Conservation (phyloP, 1,284 basidiomycete species). For the Thecaphora thlaspeos region DNA sequence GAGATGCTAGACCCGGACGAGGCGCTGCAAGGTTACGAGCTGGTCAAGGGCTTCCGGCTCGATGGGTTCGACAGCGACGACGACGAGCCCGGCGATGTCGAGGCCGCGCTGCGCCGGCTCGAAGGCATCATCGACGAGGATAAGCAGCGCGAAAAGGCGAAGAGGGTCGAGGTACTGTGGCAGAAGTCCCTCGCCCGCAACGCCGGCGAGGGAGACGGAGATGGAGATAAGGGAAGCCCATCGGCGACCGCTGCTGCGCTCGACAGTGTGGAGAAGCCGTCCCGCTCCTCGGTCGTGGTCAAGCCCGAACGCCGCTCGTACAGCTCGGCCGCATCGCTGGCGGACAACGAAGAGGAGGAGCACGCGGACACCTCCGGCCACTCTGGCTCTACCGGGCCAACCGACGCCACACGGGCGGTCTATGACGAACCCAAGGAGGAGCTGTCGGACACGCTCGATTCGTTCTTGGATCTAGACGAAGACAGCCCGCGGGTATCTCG, state of each 20-base stretch:
- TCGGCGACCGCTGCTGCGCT: slow-evolving; percentile 1
- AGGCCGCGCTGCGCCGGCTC: slow-evolving; percentile 45
- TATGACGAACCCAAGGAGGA: no score
- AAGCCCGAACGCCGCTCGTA: slow-evolving; percentile 15
- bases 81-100: slow-evolving; percentile 48
- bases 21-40: slow-evolving; percentile 47
- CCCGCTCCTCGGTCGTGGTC: slow-evolving; percentile 2
- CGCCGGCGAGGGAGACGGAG: no score
- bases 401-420: no score
- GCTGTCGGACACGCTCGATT: neutral
- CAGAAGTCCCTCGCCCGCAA: slow-evolving; percentile 33
- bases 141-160: slow-evolving; percentile 36
- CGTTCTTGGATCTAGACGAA: neutral
- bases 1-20: slow-evolving; percentile 52
- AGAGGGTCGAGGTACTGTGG: slow-evolving; percentile 42
- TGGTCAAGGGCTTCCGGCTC: slow-evolving; percentile 49
- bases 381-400: no score
- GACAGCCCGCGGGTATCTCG: neutral
- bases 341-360: slow-evolving; percentile 22
- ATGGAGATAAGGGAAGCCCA: no score
- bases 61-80: slow-evolving; percentile 47
- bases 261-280: no score
- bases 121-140: slow-evolving; percentile 53
- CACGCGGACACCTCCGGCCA: slow-evolving; percentile 2
- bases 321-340: slow-evolving; percentile 23